These are phyloP conservation scores for Podila horticola DNA, from an alignment of 192 early-diverging fungal species.

Conservation along the genomic window DNA sequence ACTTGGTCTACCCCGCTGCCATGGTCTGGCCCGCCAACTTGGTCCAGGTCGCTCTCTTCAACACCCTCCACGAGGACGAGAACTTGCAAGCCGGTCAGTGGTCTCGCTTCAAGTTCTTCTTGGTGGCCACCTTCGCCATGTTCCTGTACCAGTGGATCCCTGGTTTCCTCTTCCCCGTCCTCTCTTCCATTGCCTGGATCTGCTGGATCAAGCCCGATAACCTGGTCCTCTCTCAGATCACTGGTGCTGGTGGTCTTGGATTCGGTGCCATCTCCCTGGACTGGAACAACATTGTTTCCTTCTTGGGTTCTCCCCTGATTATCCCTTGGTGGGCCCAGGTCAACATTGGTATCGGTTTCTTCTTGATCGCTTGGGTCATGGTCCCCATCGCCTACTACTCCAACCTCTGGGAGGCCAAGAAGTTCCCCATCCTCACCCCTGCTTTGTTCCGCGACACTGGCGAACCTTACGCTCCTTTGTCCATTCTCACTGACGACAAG, in stretches of 20 bases:
- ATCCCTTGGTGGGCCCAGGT: constrained; percentile 67
- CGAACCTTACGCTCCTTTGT: constrained; percentile 23
- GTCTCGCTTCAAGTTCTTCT: constrained; percentile 54
- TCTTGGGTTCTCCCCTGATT: constrained; percentile 47
- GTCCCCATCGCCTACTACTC: constrained; percentile 73
- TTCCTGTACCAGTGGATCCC: constrained; percentile 66
- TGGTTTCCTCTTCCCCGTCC: constrained; percentile 53
- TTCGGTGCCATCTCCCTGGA: constrained; percentile 77
- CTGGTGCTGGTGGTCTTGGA: constrained; percentile 75
- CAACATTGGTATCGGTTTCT: constrained; percentile 74
- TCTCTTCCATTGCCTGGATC: constrained; percentile 46
- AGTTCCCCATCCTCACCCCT: constrained; percentile 54
- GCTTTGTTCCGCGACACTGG: constrained; percentile 48
- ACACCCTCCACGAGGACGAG: constrained; percentile 55
- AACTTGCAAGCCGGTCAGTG: constrained; percentile 26
- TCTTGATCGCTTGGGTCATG: constrained; percentile 75
- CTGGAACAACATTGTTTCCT: constrained; percentile 66
- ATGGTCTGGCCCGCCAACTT: too few relatives aligned
- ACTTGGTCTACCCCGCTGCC: constrained; percentile 89
- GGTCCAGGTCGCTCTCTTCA: constrained; percentile 58
- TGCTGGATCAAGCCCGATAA: constrained; percentile 43
- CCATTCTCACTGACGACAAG: constrained; percentile 41
- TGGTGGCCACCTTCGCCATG: constrained; percentile 52
- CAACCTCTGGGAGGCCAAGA: constrained; percentile 65
- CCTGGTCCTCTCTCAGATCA: constrained; percentile 21